A percentile compares a stretch with the other conserved stretches of the same genome.
These are phyloP conservation scores for Colletotrichum trifolii DNA, from an alignment of 2,329 filamentous ascomycete genomes.

Conservation along the genomic window DNA sequence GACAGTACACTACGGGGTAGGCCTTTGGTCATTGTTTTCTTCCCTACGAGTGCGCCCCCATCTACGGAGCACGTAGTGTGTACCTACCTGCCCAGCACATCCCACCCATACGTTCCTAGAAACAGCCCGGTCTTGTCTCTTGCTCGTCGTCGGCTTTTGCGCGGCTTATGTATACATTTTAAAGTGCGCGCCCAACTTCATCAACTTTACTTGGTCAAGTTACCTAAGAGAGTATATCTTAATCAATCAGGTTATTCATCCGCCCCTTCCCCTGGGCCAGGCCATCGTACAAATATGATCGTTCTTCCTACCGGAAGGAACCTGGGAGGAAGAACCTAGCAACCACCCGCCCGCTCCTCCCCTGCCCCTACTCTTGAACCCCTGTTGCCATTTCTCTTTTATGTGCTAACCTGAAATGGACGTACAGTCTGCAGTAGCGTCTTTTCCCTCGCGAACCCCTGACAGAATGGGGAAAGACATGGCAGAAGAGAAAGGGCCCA, in stretches of 20 bases:
- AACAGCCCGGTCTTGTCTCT: too few species aligned
- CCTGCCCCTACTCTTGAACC: conserved; percentile 12
- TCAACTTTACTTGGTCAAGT: neutral
- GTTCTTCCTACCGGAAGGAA: neutral
- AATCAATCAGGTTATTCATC: conserved; percentile 8
- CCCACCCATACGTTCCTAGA: too few species aligned
- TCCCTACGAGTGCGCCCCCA: neutral
- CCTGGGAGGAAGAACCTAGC: conserved; percentile 12
- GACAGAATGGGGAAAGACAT: conserved; percentile 32
- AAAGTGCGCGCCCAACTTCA: conserved; percentile 1
- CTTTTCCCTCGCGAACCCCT: conserved; percentile 24
- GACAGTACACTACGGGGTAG: too few species aligned
- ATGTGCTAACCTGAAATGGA: too few species aligned
- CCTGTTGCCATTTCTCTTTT: conserved; percentile 27
- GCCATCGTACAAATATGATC: neutral
- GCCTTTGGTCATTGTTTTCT: neutral
- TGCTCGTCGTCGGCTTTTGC: too few species aligned
- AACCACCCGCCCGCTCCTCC: conserved; percentile 22
- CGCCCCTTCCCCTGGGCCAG: conserved; percentile 6
- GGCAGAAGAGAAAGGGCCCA: conserved; percentile 33
- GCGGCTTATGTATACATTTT: neutral
- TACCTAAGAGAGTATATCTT: neutral
- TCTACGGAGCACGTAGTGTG: too few species aligned
- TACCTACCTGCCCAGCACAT: too few species aligned
- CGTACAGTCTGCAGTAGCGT: conserved; percentile 13